Conservation (phyloP, 1,139 yeast genomes). For the Zygosaccharomyces sapae region DNA sequence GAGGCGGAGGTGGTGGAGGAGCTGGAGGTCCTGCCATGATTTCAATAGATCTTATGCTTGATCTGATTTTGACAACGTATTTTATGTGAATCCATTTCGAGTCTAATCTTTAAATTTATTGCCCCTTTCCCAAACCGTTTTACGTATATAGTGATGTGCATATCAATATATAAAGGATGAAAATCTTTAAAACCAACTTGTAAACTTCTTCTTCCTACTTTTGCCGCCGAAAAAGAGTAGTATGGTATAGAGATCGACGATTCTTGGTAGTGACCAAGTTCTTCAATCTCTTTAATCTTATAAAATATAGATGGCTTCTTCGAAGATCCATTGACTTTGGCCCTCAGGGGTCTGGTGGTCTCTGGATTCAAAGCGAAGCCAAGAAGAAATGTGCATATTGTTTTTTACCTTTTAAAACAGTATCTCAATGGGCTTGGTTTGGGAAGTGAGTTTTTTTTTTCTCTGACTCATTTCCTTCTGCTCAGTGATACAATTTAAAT, state of each 20-base stretch:
- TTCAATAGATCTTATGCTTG: background rate
- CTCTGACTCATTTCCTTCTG: slow-evolving; percentile 14
- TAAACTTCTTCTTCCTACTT: background rate
- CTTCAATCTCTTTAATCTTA: background rate
- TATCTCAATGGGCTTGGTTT: slow-evolving; percentile 24
- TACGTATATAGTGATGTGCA: background rate
- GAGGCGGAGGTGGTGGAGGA: slow-evolving; percentile 37
- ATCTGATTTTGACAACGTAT: background rate
- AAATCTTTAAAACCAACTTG: background rate
- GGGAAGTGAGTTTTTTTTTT: slow-evolving; percentile 11
- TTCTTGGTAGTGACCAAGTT: background rate
- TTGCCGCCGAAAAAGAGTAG: background rate
- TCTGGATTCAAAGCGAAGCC: slow-evolving; percentile 72
- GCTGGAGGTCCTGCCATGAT: slow-evolving; percentile 34
- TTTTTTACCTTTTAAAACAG: slow-evolving; percentile 8
- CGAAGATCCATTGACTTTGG: slow-evolving; percentile 59
- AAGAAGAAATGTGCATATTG: slow-evolving; percentile 37
- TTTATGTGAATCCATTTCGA: background rate
- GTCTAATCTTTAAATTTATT: background rate
- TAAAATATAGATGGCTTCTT: slow-evolving; percentile 46
- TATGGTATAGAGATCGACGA: background rate
- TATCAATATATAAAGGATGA: background rate
- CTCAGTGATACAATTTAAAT: slow-evolving; percentile 24
- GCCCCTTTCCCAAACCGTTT: background rate
- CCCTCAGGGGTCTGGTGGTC: slow-evolving; percentile 42